phyloP scores from a whole-genome alignment of 805 yeast genomes.

The Ogataea glucozyma region DNA sequence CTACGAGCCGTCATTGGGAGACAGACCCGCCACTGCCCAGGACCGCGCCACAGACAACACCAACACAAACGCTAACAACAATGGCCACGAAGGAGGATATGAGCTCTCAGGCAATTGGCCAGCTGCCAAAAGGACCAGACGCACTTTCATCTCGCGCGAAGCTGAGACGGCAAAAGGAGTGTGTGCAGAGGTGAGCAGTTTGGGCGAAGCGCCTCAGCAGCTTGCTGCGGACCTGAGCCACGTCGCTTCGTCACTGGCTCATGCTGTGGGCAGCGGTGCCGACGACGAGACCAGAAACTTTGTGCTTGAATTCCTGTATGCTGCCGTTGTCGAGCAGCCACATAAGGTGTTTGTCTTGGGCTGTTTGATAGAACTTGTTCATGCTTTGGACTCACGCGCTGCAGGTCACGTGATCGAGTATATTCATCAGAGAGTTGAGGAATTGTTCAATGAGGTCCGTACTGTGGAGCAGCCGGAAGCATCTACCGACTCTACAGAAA shows the following conservation, averaged over 20 bases:
- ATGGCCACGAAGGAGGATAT: not conserved
- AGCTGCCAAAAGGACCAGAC: conserved; percentile 17
- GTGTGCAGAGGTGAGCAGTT: conserved; percentile 52
- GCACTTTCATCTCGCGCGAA: conserved; percentile 22
- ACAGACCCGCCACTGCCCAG: not conserved
- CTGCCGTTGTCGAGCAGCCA: conserved; percentile 84
- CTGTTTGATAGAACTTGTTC: conserved; percentile 64
- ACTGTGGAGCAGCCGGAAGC: conserved; percentile 19
- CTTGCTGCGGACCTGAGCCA: conserved; percentile 56
- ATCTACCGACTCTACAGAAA: not conserved
- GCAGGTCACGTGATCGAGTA: conserved; percentile 71
- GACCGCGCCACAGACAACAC: not conserved
- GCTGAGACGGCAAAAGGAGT: conserved; percentile 45
- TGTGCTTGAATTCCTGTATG: conserved; percentile 61
- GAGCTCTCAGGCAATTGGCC: not conserved
- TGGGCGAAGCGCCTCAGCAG: conserved; percentile 51
- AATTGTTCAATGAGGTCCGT: conserved; percentile 42
- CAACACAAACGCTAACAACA: not conserved
- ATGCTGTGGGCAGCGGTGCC: conserved; percentile 64
- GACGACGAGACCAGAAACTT: conserved; percentile 60
- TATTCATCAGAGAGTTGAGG: conserved; percentile 64
- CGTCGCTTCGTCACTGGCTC: conserved; percentile 64
- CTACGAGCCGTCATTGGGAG: conserved; percentile 20
- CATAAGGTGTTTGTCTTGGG: conserved; percentile 79
- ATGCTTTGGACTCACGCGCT: conserved; percentile 60